Evolutionary conservation across 2,329 filamentous ascomycete species (phyloP), one percentile per base, ranked within the genome.

Genomic region (Colletotrichum noveboracense): DNA sequence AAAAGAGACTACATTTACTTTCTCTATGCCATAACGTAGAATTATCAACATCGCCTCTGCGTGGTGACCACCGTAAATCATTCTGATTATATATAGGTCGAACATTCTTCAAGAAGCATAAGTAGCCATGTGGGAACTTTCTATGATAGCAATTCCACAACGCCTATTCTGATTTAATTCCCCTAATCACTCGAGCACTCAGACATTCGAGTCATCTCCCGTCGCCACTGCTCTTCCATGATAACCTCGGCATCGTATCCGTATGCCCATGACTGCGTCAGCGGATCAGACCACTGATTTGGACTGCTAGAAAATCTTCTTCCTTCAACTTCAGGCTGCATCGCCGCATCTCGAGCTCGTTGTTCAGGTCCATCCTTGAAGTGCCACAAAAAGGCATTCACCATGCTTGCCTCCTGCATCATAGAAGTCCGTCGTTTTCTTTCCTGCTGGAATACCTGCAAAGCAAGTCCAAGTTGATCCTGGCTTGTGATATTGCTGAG

Each of bases 391-490:
- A 84, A 82, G 2, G 85, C 85, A 75, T 90, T 90, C 7, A 88
- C 80, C 16, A 84, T 92, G 0, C 92, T 91, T 4, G 91, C 83
- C 18, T 89, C 83, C 0, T 94, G 92, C 0, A 94, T 88, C 77
- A 86, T 89, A 55, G 92, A 89, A 0, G 92, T 93, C 5, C 92
- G 85, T 52, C 87, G 83, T 34, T 90, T 88, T 3, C 92, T 86
- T 73, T 91, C 91, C 10, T 85, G 82, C 79, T 94, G 90, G 77
- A 80, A 77, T 93, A 94, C 0, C 88, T 84, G 1, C 82, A 76
- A 21, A 86, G 80, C 3, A 82, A 84, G 8, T 72, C 85, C 58
- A 87, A 12, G 83, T 12, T 75, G 62, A 12, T 56, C 69, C 36
- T 76, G 71, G 69, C 84, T 86, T 0, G 83, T 85, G 2, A 91